Percentiles rank a stretch among this genome's conserved stretches.
phyloP scores from a whole-genome alignment of 805 yeast genomes.

The Kuraishia ogatae region DNA sequence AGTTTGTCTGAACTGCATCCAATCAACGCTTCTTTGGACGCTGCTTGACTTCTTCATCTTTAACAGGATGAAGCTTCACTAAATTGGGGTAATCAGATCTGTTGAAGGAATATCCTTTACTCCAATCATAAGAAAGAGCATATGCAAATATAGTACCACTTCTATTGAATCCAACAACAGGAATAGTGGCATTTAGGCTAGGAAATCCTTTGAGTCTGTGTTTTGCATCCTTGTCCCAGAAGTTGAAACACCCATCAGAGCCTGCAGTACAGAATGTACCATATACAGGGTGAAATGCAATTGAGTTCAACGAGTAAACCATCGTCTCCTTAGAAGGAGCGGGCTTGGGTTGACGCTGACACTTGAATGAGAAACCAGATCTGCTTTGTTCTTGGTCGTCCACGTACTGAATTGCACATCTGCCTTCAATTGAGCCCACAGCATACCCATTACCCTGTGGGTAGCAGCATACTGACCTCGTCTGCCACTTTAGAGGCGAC shows the following conservation, averaged over 20 bases:
- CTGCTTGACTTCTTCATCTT: slow-evolving; percentile 78
- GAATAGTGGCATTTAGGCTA: slow-evolving; percentile 53
- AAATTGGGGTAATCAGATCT: slow-evolving; percentile 66
- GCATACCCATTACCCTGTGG: slow-evolving; percentile 93
- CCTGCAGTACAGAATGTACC: slow-evolving; percentile 95
- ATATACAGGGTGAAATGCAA: slow-evolving; percentile 78
- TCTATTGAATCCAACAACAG: slow-evolving; percentile 74
- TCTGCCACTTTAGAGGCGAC: slow-evolving; percentile 87
- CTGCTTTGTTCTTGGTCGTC: slow-evolving; percentile 71
- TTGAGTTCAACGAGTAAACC: slow-evolving; percentile 73
- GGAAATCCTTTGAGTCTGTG: slow-evolving; percentile 82
- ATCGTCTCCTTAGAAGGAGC: slow-evolving; percentile 47
- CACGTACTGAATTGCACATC: slow-evolving; percentile 90
- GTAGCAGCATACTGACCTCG: slow-evolving; percentile 73
- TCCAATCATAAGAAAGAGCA: slow-evolving; percentile 93
- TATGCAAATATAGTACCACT: slow-evolving; percentile 83
- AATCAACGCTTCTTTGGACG: slow-evolving; percentile 22
- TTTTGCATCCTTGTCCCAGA: slow-evolving; percentile 93
- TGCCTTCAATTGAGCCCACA: slow-evolving; percentile 87
- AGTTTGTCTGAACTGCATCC: not conserved
- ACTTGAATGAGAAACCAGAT: slow-evolving; percentile 81
- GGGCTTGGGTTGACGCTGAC: slow-evolving; percentile 72
- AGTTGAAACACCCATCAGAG: slow-evolving; percentile 85
- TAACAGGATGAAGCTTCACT: slow-evolving; percentile 75
- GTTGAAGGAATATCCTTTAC: slow-evolving; percentile 78